These are phyloP conservation scores for Cutaneotrichosporon cutaneum DNA, from an alignment of 1,284 basidiomycete genomes.

Conservation along the genomic window DNA sequence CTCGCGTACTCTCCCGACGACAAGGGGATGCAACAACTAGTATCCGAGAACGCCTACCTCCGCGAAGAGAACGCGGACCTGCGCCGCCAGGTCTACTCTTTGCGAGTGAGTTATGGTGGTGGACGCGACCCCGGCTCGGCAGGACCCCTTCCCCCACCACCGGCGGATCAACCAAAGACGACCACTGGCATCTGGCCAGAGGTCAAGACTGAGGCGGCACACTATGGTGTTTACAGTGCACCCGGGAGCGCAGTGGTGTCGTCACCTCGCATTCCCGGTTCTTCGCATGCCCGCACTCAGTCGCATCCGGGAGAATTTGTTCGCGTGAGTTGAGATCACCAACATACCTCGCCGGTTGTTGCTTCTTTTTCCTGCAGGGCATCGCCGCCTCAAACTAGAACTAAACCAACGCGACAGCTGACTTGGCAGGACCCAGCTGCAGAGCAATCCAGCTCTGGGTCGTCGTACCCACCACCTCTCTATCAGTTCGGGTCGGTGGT, in stretches of 20 bases:
- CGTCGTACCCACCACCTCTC: conserved; percentile 25
- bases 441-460: conserved; percentile 18
- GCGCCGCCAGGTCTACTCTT: conserved; percentile 41
- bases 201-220: conserved; percentile 21
- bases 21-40: conserved; percentile 38
- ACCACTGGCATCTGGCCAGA: conserved; percentile 21
- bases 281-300: conserved; percentile 25
- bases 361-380: not conserved
- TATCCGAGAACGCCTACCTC: conserved; percentile 44
- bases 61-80: conserved; percentile 48
- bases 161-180: conserved; percentile 17
- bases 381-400: not conserved
- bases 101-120: conserved; percentile 25
- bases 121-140: conserved; percentile 13
- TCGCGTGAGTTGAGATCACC: conserved; percentile 18
- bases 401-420: not conserved
- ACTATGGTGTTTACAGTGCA: conserved; percentile 20
- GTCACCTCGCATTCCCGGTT: conserved; percentile 17
- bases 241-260: conserved; percentile 16
- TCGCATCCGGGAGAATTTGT: conserved; percentile 27
- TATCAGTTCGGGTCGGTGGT: conserved; percentile 26
- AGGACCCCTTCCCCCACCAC: conserved; percentile 12
- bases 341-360: not conserved
- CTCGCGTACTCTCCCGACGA: conserved; percentile 33
- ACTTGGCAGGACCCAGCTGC: conserved; percentile 19